phyloP scores from a whole-genome alignment of 768 basidiomycete species.

The Pulveroboletus sp. region DNA sequence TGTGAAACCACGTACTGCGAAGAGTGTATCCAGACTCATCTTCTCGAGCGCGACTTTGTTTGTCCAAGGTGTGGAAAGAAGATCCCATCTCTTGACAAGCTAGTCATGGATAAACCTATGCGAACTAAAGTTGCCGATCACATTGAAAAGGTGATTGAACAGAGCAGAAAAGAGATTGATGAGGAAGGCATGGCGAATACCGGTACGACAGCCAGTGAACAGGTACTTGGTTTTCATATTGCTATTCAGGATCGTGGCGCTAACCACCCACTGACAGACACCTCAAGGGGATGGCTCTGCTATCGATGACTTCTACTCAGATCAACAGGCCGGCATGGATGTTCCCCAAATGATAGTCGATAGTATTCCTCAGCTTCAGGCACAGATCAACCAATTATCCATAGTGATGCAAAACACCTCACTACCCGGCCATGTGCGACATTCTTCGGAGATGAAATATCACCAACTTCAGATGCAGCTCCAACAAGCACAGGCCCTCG shows the following conservation, averaged over 20 bases:
- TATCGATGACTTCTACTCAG: slow-evolving; percentile 66
- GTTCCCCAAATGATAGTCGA: slow-evolving; percentile 68
- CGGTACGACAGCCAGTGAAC: slow-evolving; percentile 23
- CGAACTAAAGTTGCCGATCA: slow-evolving; percentile 77
- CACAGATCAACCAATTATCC: slow-evolving; percentile 76
- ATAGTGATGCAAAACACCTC: slow-evolving; percentile 76
- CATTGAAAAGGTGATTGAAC: slow-evolving; percentile 76
- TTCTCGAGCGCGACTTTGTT: slow-evolving; percentile 91
- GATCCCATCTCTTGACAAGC: slow-evolving; percentile 84
- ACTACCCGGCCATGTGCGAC: slow-evolving; percentile 66
- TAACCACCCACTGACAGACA: slow-evolving; percentile 14
- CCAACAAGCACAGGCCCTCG: slow-evolving; percentile 71
- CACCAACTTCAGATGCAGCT: slow-evolving; percentile 77
- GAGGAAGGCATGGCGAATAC: slow-evolving; percentile 37
- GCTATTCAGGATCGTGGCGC: background rate
- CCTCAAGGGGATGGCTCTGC: slow-evolving; percentile 26
- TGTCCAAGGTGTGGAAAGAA: slow-evolving; percentile 90
- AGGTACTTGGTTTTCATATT: slow-evolving; percentile 29
- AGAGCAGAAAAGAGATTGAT: slow-evolving; percentile 58
- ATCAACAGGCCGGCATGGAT: slow-evolving; percentile 69
- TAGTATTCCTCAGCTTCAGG: slow-evolving; percentile 77
- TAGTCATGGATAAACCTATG: slow-evolving; percentile 73
- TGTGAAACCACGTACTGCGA: slow-evolving; percentile 91
- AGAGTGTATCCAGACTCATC: slow-evolving; percentile 92
- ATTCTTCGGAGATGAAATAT: slow-evolving; percentile 78